Conservation (phyloP, 371 early-diverging fungal genomes). For the Lichtheimia hyalospora region DNA sequence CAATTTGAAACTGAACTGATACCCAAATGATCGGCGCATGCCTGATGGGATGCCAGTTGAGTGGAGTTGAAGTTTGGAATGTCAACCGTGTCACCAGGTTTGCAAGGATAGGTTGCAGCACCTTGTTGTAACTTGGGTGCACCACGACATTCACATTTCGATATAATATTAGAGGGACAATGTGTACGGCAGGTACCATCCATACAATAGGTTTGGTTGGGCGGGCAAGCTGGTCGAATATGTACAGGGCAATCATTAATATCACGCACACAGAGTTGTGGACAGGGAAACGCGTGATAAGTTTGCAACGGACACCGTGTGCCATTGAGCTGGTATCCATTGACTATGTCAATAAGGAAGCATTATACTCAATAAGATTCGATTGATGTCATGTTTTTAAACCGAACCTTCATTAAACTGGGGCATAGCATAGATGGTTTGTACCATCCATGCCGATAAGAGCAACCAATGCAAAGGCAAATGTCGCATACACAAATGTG, state of each 20-base stretch:
- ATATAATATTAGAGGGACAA: conserved; percentile 29
- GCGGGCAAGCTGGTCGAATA: conserved; percentile 37
- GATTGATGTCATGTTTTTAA: no score
- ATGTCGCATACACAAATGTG: no score
- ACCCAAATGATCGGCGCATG: conserved; percentile 36
- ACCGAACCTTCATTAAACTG: no score
- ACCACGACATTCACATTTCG: conserved; percentile 44
- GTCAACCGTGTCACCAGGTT: conserved; percentile 20
- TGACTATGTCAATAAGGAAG: conserved; percentile 34
- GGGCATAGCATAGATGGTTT: no score
- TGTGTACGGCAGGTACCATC: conserved; percentile 50
- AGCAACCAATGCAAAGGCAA: no score
- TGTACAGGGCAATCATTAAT: conserved; percentile 36
- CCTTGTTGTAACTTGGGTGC: conserved; percentile 25
- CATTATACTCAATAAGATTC: no score
- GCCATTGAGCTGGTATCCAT: conserved; percentile 44
- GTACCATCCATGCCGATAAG: no score
- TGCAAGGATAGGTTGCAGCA: conserved; percentile 28
- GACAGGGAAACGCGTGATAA: conserved; percentile 42
- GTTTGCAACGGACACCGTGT: conserved; percentile 42
- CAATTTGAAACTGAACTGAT: conserved; percentile 35
- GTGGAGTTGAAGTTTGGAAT: conserved; percentile 44
- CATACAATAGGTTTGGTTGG: conserved; percentile 44
- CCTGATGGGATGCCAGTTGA: conserved; percentile 30
- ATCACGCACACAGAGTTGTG: conserved; percentile 52